Evolutionary conservation across 2,329 filamentous ascomycete genomes (phyloP).

Genomic region (Aspergillus ochraceoroseus): DNA sequence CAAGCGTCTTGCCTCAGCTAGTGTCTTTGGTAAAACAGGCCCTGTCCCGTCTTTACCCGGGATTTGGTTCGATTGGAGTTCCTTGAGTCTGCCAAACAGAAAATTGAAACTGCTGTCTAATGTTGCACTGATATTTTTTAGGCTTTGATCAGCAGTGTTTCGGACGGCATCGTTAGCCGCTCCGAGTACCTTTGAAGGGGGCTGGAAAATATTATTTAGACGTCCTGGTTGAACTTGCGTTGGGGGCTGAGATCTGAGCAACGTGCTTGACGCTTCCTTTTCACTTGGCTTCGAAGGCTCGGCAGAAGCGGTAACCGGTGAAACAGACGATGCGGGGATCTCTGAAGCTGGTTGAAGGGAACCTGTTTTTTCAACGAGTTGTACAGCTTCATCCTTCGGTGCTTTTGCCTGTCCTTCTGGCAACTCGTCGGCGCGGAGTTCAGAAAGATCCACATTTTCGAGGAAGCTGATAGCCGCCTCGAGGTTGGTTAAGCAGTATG

Average conservation of each 20-base stretch:
- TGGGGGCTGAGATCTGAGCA: constrained; percentile 30
- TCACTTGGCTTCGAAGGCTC: constrained; percentile 29
- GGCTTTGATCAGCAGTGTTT: constrained; percentile 80
- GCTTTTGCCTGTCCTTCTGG: constrained; percentile 63
- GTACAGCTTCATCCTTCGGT: constrained; percentile 31
- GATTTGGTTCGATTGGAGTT: constrained; percentile 52
- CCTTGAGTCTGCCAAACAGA: constrained; percentile 79
- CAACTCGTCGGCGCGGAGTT: constrained; percentile 72
- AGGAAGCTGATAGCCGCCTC: constrained; percentile 93
- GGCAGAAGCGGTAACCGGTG: constrained; percentile 27
- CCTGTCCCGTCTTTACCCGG: constrained; percentile 37
- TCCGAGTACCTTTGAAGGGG: constrained; percentile 73
- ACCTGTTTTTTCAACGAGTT: constrained; percentile 25
- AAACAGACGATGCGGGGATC: constrained; percentile 26
- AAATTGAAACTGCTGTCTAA: constrained; percentile 92
- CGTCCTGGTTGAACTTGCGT: constrained; percentile 61
- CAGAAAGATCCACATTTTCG: constrained; percentile 90
- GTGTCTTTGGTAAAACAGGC: constrained; percentile 69
- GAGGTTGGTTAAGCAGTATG: constrained; percentile 92
- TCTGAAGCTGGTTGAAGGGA: constrained; percentile 26
- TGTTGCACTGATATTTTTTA: constrained; percentile 87
- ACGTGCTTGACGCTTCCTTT: constrained; percentile 32
- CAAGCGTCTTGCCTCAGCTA: constrained; percentile 87
- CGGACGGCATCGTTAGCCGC: constrained; percentile 80
- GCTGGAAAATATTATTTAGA: constrained; percentile 79